Base-by-base conservation (phyloP, 2,329 filamentous ascomycete genomes). In the Diaporthe batatas region DNA sequence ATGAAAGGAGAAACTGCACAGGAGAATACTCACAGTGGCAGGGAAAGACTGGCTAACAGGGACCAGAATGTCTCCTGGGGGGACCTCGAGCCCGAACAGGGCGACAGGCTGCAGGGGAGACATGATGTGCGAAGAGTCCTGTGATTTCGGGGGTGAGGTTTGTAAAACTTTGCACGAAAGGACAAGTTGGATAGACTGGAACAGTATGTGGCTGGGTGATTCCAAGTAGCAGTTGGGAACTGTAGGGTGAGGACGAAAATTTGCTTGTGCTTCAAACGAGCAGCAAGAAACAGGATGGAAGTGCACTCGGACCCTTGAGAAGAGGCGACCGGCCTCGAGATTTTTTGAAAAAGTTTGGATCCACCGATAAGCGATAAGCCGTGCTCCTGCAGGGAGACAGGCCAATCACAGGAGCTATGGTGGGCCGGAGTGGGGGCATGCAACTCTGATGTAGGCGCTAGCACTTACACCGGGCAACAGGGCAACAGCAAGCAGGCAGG, bases 31-130 rank as follows among this genome's bases (percentile, higher is more conserved):
- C 88, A 97, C 94, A 82, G 93, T 93, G 74, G 94, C 94, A 81
- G 94, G 93, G 79, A 96, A 92, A 77, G 96, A 91, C 76, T 91
- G 88, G 76, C 91, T 87, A 72, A 94, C 94, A 77, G 94, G 92
- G 79, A 98, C 91, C 82, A 96, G 87, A 82, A 94, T 87, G 84
- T 94, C 94, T 81, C 93, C 94, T 78, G 94, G 89, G 78, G 95
- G 95, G 84, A 98, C 93, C 87, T 94, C 92, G 78, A 98, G 92
- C 85, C 95, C 95, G 83, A 96, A 99, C 82, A 98, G 89, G 82
- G 93, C 94, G 83, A 96, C 93, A 76, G 90, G 88, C 70, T 79
- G 75, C 79, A 88, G 80, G 76, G 87, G 82, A 83, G 88, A 85
- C 89, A 91, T 91, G 77, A 78, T 85, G 78, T 70, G 68, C 7